Evolutionary conservation across 331 rosid genomes (phyloP).

Genomic region (Rhamnella rubrinervis): DNA sequence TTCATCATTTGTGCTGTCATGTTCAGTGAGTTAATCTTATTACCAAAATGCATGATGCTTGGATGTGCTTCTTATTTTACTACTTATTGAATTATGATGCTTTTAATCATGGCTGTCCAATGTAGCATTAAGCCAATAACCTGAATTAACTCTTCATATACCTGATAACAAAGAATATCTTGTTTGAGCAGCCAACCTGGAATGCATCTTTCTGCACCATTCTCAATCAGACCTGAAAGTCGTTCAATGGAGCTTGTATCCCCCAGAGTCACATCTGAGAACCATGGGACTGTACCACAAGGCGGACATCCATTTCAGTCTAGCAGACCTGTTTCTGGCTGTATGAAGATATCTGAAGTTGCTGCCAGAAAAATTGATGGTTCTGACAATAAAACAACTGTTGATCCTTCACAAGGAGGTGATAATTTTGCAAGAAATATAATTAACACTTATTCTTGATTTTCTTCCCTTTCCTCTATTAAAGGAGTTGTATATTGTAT

Average conservation of each 20-base stretch:
- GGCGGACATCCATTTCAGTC: constrained; percentile 63
- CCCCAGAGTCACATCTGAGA: constrained; percentile 61
- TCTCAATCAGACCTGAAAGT: constrained; percentile 53
- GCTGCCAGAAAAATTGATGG: constrained; percentile 61
- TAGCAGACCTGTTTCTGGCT: constrained; percentile 61
- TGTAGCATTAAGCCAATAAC: too few species aligned
- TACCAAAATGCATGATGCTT: too few species aligned
- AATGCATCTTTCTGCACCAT: constrained; percentile 47
- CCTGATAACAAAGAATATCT: background rate
- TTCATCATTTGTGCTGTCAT: too few species aligned
- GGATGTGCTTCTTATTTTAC: too few species aligned
- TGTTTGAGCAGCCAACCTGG: constrained; percentile 50
- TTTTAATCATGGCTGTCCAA: too few species aligned
- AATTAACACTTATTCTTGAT: background rate
- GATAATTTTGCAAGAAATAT: constrained; percentile 1
- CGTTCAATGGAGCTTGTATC: constrained; percentile 72
- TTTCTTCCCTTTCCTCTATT: background rate
- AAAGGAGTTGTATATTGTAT: constrained; percentile 22
- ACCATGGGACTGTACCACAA: constrained; percentile 43
- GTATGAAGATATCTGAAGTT: constrained; percentile 59
- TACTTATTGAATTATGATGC: too few species aligned
- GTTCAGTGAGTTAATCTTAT: too few species aligned
- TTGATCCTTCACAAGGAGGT: constrained; percentile 82
- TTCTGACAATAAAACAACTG: constrained; percentile 43
- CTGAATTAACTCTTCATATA: too few species aligned